A percentile compares a stretch with the other conserved stretches of the same genome.
These are phyloP conservation scores for Rusavskia elegans DNA, from an alignment of 495 filamentous ascomycete genomes.

Conservation along the genomic window DNA sequence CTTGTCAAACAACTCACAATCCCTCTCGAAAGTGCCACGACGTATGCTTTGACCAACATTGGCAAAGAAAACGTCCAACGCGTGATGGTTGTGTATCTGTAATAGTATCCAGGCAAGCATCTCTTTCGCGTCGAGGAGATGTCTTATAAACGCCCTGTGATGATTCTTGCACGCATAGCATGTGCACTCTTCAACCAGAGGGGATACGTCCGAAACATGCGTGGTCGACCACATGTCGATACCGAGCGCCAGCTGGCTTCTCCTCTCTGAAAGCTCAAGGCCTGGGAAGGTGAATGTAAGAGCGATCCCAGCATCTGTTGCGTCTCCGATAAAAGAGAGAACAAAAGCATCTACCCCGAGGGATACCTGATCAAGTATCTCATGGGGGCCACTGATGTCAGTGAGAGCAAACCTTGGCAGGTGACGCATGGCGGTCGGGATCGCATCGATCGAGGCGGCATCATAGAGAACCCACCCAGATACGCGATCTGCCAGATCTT, in stretches of 20 bases:
- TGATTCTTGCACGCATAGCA: constrained; percentile 81
- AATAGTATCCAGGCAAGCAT: constrained; percentile 93
- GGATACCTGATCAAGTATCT: constrained; percentile 53
- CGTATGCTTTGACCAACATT: constrained; percentile 46
- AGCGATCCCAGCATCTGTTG: constrained; percentile 77
- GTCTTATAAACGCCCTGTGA: constrained; percentile 73
- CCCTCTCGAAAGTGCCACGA: constrained; percentile 45
- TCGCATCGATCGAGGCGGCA: constrained; percentile 45
- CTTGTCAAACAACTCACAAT: constrained; percentile 36
- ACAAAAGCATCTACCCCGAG: constrained; percentile 70
- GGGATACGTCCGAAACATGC: constrained; percentile 39
- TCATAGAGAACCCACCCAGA: constrained; percentile 75
- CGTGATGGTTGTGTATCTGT: constrained; percentile 74
- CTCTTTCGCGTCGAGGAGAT: constrained; percentile 75
- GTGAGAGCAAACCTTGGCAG: constrained; percentile 63
- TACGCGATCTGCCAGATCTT: constrained; percentile 35
- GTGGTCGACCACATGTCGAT: constrained; percentile 53
- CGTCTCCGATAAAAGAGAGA: constrained; percentile 50
- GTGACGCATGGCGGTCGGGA: constrained; percentile 36
- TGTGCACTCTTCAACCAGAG: constrained; percentile 43
- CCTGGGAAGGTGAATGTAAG: constrained; percentile 62
- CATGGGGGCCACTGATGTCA: constrained; percentile 50
- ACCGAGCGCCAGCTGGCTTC: constrained; percentile 38
- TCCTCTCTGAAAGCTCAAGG: constrained; percentile 10
- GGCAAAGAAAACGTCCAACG: constrained; percentile 58